Base-by-base conservation (phyloP, 257 asterid species). In the Solanum verrucosum region DNA sequence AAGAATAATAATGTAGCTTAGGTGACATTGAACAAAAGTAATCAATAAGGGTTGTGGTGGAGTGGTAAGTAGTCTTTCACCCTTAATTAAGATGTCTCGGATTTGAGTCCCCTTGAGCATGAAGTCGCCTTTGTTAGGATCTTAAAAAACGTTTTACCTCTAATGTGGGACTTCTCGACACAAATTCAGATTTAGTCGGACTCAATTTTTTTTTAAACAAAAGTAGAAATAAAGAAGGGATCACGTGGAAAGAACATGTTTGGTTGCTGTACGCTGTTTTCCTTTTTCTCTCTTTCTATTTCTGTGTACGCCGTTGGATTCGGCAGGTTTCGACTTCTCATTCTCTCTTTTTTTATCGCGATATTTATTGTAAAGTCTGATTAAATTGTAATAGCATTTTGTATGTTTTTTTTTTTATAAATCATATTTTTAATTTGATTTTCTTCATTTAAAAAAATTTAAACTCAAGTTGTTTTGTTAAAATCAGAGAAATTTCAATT, bases 31-130 rank as follows among this genome's bases (percentile, higher is more conserved):
- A 52, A 52, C 23, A 52, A 52, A 52, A 52, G 60, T 52, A 52
- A 15, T 1, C 59, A 14, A 49, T 5, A 49, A 49, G 7, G 8
- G 0, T 15, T 49, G 7, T 15, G 3, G 8, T 49, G 7, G 59
- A 49, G 59, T 2, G 1, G 1, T 1, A 49, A 49, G 9, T 49
- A 16, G 3, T 15, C 1, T 2, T 49, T 49, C 7, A 49, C 0
- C 3, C 8, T 49, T 49, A 49, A 49, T 16, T 1, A 49, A 49
- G 9, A 49, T 1, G 23, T 49, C 0, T 49, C 1, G 3, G 3
- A 49, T 49, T 49, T 0, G 21, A 49, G 0, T 5, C 2, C 0
- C 7, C 0, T 6, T 5, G 1, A 49, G 9, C 3, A 49, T 0
- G 8, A 0, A 52, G 0, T 52, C 1, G 0, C 4, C 23, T 5